These are phyloP conservation scores for Ascosphaera pollenicola DNA, from an alignment of 2,329 filamentous ascomycete species.

Conservation along the genomic window DNA sequence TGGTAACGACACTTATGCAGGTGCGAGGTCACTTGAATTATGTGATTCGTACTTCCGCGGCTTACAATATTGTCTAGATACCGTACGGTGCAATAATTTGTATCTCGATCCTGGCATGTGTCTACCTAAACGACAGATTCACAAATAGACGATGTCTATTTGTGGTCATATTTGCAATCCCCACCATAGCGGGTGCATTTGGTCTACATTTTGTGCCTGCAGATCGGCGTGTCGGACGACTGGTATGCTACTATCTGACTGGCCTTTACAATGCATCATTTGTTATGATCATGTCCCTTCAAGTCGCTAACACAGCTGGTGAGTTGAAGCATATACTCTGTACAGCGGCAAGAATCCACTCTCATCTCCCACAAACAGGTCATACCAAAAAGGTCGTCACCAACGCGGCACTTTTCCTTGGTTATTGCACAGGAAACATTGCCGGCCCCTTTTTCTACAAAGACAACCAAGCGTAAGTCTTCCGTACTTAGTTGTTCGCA, in stretches of 20 bases:
- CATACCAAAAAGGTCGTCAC: slow-evolving; percentile 43
- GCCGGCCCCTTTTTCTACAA: slow-evolving; percentile 41
- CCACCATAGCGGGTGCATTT: slow-evolving; percentile 35
- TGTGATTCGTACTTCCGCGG: background rate
- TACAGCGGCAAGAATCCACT: too few relatives aligned
- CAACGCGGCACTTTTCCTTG: slow-evolving; percentile 38
- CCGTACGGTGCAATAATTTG: slow-evolving; percentile 28
- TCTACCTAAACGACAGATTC: slow-evolving; percentile 26
- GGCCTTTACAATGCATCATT: slow-evolving; percentile 33
- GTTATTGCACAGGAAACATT: slow-evolving; percentile 38
- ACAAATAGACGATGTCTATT: slow-evolving; percentile 29
- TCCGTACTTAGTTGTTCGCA: background rate
- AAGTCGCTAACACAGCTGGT: slow-evolving; percentile 23
- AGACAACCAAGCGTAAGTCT: slow-evolving; percentile 23
- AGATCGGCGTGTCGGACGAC: slow-evolving; percentile 28
- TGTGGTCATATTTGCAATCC: slow-evolving; percentile 33
- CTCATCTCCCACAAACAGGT: slow-evolving; percentile 13
- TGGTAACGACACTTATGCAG: slow-evolving; percentile 32
- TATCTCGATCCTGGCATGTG: slow-evolving; percentile 27
- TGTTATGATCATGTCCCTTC: slow-evolving; percentile 26
- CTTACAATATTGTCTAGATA: slow-evolving; percentile 12
- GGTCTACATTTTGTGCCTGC: slow-evolving; percentile 32
- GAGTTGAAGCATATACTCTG: slow-evolving; percentile 1
- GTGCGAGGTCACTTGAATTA: slow-evolving; percentile 6
- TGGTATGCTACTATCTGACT: slow-evolving; percentile 37